These are phyloP conservation scores for Diaporthe sp. DNA, from an alignment of 2,329 filamentous ascomycete species.

Conservation along the genomic window DNA sequence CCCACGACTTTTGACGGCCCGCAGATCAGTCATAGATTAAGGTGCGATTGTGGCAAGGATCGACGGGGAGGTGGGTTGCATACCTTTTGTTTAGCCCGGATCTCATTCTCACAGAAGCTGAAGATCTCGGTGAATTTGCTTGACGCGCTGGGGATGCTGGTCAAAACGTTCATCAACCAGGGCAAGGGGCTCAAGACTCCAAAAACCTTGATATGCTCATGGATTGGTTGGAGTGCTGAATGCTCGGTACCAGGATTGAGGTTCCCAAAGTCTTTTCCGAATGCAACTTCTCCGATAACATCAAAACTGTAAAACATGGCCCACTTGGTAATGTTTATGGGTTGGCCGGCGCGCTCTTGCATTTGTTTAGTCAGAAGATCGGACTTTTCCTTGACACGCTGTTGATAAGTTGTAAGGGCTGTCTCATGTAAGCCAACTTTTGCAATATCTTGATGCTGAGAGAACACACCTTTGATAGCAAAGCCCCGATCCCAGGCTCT, in stretches of 20 bases:
- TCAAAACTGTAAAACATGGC: slow-evolving; percentile 21
- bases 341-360: neutral
- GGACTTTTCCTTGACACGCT: neutral
- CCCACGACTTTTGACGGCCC: slow-evolving; percentile 2
- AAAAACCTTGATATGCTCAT: slow-evolving; percentile 14
- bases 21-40: neutral
- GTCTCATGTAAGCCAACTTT: neutral
- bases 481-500: slow-evolving; percentile 9
- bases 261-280: slow-evolving; percentile 24
- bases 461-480: slow-evolving; percentile 8
- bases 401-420: slow-evolving; percentile 8
- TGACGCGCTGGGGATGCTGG: neutral
- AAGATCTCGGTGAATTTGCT: slow-evolving; percentile 6
- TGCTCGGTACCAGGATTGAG: slow-evolving; percentile 14
- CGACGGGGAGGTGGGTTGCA: neutral
- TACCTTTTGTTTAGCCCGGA: slow-evolving; percentile 16
- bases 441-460: neutral
- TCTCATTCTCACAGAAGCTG: neutral
- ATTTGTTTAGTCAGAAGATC: neutral
- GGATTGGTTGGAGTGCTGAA: slow-evolving; percentile 16
- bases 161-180: slow-evolving; percentile 18
- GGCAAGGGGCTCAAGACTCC: neutral
- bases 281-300: slow-evolving; percentile 9
- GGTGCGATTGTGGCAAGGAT: neutral
- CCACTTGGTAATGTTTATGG: slow-evolving; percentile 10